A percentile compares a stretch with the other conserved stretches of the same genome.
phyloP scores from a whole-genome alignment of 306 rosid species.

The Cucumis hystrix region DNA sequence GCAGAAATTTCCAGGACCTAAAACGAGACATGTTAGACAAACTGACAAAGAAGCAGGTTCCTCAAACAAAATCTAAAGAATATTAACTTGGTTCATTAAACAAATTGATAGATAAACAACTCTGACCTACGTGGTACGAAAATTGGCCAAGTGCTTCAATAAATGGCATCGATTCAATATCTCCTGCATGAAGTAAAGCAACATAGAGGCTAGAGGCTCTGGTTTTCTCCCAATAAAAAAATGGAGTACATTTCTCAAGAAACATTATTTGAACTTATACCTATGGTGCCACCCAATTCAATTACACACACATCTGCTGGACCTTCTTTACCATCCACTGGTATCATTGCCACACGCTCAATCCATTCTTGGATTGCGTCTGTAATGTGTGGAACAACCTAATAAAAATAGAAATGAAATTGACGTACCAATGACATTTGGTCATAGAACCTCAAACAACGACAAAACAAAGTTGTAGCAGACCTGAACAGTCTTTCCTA shows the following conservation, averaged over 20 bases:
- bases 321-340: slow-evolving; percentile 32
- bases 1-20: slow-evolving; percentile 34
- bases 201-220: slow-evolving; percentile 1
- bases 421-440: background rate
- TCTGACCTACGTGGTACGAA: slow-evolving; percentile 35
- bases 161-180: slow-evolving; percentile 44
- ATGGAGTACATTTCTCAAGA: background rate
- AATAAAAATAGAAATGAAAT: background rate
- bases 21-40: background rate
- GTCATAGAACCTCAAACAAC: background rate
- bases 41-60: background rate
- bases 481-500: slow-evolving; percentile 50
- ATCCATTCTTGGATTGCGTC: slow-evolving; percentile 47
- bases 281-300: slow-evolving; percentile 43
- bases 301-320: slow-evolving; percentile 44
- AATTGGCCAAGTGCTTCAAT: slow-evolving; percentile 47
- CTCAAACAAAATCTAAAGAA: background rate
- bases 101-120: background rate
- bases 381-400: slow-evolving; percentile 50
- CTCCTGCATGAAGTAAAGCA: slow-evolving; percentile 20
- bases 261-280: background rate
- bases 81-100: background rate
- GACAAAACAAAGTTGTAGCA: background rate
- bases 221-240: background rate
- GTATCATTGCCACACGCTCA: slow-evolving; percentile 26